phyloP scores from a whole-genome alignment of 768 basidiomycete species.

The Suillus alpinus region DNA sequence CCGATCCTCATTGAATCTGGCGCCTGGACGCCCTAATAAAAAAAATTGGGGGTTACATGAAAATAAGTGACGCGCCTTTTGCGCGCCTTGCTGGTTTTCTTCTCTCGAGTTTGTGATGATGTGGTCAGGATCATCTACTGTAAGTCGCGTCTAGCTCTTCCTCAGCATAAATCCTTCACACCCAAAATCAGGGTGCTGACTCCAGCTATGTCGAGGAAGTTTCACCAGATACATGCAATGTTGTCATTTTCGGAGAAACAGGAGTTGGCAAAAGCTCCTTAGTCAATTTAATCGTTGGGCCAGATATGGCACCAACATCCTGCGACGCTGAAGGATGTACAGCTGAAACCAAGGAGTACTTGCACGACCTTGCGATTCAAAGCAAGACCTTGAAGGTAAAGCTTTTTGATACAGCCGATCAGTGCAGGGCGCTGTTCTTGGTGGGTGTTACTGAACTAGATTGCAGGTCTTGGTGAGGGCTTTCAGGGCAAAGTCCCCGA shows the following conservation, averaged over 20 bases:
- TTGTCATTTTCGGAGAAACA: slow-evolving; percentile 42
- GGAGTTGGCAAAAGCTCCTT: slow-evolving; percentile 43
- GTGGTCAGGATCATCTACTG: neutral
- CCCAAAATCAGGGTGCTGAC: neutral
- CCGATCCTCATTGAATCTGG: neutral
- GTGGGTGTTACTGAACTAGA: neutral
- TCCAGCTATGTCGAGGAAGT: neutral
- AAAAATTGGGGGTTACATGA: neutral
- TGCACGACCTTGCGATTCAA: slow-evolving; percentile 17
- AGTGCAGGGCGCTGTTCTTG: slow-evolving; percentile 3
- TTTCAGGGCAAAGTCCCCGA: slow-evolving; percentile 25
- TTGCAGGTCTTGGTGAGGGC: slow-evolving; percentile 31
- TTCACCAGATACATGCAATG: slow-evolving; percentile 22
- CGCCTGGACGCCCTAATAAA: neutral
- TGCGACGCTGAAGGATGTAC: slow-evolving; percentile 35
- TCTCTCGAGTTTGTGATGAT: neutral
- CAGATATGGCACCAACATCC: slow-evolving; percentile 31
- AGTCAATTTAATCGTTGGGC: slow-evolving; percentile 37
- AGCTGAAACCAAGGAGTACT: slow-evolving; percentile 24
- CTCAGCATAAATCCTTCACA: neutral
- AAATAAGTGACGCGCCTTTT: neutral
- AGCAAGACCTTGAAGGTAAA: slow-evolving; percentile 11
- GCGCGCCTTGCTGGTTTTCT: neutral
- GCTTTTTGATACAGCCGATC: slow-evolving; percentile 33
- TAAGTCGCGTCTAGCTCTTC: neutral